phyloP scores from a whole-genome alignment of 495 filamentous ascomycete species.

The Penicillium malachiteum region DNA sequence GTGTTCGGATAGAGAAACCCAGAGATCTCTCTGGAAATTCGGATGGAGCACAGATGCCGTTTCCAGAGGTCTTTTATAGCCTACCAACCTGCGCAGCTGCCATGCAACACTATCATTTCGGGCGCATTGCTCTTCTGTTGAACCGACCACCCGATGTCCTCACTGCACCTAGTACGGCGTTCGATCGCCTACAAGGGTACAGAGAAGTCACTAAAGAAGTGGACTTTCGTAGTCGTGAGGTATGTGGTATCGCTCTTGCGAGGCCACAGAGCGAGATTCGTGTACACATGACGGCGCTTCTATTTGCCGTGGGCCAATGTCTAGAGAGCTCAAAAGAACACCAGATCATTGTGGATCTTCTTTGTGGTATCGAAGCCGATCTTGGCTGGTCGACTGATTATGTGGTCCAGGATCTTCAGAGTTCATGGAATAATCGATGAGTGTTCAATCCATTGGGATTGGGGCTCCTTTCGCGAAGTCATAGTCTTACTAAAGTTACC shows the following conservation, averaged over 20 bases:
- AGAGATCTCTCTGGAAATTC: slow-evolving; percentile 27
- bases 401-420: slow-evolving; percentile 32
- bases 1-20: slow-evolving; percentile 38
- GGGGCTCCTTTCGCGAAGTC: no score
- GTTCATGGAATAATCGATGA: slow-evolving; percentile 23
- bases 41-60: slow-evolving; percentile 27
- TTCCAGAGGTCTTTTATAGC: slow-evolving; percentile 40
- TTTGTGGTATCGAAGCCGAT: slow-evolving; percentile 40
- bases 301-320: slow-evolving; percentile 42
- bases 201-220: slow-evolving; percentile 46
- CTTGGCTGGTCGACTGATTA: slow-evolving; percentile 40
- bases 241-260: slow-evolving; percentile 40
- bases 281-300: slow-evolving; percentile 37
- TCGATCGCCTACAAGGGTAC: slow-evolving; percentile 41
- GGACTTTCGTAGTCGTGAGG: slow-evolving; percentile 39
- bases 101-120: slow-evolving; percentile 47
- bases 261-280: slow-evolving; percentile 36
- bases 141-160: slow-evolving; percentile 38
- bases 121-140: slow-evolving; percentile 36
- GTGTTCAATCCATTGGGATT: not conserved
- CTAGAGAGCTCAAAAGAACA: slow-evolving; percentile 34
- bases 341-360: slow-evolving; percentile 36
- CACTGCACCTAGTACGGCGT: slow-evolving; percentile 37
- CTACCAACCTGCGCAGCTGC: slow-evolving; percentile 35
- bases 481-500: no score